phyloP scores from a whole-genome alignment of 805 yeast genomes.

The Yarrowia keelungensis region DNA sequence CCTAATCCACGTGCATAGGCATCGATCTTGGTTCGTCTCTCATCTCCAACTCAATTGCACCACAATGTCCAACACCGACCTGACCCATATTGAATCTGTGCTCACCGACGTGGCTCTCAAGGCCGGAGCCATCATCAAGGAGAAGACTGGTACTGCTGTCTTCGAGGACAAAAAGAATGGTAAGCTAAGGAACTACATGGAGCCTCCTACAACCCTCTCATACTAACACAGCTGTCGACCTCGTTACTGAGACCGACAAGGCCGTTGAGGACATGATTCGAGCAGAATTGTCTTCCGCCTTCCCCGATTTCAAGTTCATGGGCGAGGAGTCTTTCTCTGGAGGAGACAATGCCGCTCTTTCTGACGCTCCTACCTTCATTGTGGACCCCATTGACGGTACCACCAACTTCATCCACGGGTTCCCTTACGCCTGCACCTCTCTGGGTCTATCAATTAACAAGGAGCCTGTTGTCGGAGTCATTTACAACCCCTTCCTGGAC shows the following conservation, averaged over 20 bases:
- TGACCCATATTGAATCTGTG: slow-evolving; percentile 51
- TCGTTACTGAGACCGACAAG: slow-evolving; percentile 67
- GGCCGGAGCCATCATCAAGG: slow-evolving; percentile 60
- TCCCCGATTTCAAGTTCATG: slow-evolving; percentile 61
- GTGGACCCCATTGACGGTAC: slow-evolving; percentile 75
- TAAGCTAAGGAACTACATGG: background rate
- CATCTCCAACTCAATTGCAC: background rate
- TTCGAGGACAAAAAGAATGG: slow-evolving; percentile 64
- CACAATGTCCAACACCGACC: slow-evolving; percentile 42
- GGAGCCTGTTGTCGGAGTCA: slow-evolving; percentile 66
- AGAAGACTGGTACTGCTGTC: slow-evolving; percentile 56
- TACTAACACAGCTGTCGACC: slow-evolving; percentile 56
- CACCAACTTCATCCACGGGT: slow-evolving; percentile 67
- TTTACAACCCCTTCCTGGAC: slow-evolving; percentile 66
- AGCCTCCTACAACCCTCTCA: no score
- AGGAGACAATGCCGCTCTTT: slow-evolving; percentile 55
- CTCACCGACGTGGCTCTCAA: slow-evolving; percentile 54
- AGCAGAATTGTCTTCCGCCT: slow-evolving; percentile 49
- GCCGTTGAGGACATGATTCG: slow-evolving; percentile 58
- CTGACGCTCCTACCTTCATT: slow-evolving; percentile 64
- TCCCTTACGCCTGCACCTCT: slow-evolving; percentile 68
- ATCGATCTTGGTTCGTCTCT: slow-evolving; percentile 12
- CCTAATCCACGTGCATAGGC: slow-evolving; percentile 28
- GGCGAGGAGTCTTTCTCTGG: slow-evolving; percentile 67
- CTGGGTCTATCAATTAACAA: slow-evolving; percentile 60